phyloP scores from a whole-genome alignment of 495 filamentous ascomycete species.

The Podospora tetraspora region DNA sequence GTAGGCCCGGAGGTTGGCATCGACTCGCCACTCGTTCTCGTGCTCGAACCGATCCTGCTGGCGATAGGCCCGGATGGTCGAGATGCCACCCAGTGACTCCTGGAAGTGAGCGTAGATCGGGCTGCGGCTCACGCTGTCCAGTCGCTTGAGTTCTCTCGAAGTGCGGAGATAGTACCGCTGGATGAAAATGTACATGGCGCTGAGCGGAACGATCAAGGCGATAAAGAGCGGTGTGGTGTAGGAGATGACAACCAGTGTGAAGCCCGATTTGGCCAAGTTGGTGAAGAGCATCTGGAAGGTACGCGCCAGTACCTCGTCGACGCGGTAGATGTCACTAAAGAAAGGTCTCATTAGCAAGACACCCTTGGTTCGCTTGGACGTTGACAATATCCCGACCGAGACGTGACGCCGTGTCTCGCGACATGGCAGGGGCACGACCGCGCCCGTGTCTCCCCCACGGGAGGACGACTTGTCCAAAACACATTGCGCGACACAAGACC shows the following conservation, averaged over 20 bases:
- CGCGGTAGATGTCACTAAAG: slow-evolving; percentile 81
- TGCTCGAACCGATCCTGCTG: slow-evolving; percentile 81
- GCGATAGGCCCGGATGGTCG: slow-evolving; percentile 94
- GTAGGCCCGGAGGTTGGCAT: slow-evolving; percentile 91
- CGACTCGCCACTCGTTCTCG: slow-evolving; percentile 97
- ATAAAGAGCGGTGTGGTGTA: slow-evolving; percentile 76
- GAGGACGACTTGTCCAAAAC: slow-evolving; percentile 19
- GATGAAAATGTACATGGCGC: slow-evolving; percentile 80
- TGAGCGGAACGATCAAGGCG: slow-evolving; percentile 72
- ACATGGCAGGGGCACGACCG: slow-evolving; percentile 15
- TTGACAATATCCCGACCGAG: slow-evolving; percentile 14
- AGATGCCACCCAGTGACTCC: slow-evolving; percentile 89
- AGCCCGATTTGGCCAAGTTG: slow-evolving; percentile 76
- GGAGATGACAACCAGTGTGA: slow-evolving; percentile 83
- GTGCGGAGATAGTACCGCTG: slow-evolving; percentile 96
- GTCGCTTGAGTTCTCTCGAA: slow-evolving; percentile 89
- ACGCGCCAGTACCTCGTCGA: slow-evolving; percentile 90
- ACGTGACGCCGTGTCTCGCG: slow-evolving; percentile 10
- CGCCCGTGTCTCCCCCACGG: slow-evolving; percentile 12
- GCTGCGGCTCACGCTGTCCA: slow-evolving; percentile 91
- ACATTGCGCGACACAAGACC: slow-evolving; percentile 14
- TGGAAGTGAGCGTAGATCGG: slow-evolving; percentile 99
- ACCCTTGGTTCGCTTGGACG: slow-evolving; percentile 2
- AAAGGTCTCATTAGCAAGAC: slow-evolving; percentile 27
- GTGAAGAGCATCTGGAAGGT: slow-evolving; percentile 93